phyloP scores from a whole-genome alignment of 169 alveolate genomes.

The Eimeria brunetti region DNA sequence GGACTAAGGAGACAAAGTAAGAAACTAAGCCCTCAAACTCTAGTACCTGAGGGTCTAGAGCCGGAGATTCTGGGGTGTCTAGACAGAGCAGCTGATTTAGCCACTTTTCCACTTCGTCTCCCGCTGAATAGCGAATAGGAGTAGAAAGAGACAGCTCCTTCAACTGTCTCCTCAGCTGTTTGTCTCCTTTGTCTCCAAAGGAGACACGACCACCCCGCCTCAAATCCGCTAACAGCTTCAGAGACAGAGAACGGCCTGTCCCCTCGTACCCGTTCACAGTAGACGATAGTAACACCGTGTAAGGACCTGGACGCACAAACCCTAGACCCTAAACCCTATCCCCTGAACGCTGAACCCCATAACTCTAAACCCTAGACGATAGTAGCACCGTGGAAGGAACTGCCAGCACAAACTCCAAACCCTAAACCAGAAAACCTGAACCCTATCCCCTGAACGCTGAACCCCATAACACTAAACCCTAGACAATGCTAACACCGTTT shows the following conservation, averaged over 20 bases:
- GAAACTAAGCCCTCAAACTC: not conserved
- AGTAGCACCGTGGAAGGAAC: not conserved
- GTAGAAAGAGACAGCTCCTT: conserved; percentile 92
- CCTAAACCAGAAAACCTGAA: not conserved
- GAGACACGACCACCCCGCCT: conserved; percentile 80
- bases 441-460: not conserved
- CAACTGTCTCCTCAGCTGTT: not conserved
- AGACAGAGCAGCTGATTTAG: conserved; percentile 96
- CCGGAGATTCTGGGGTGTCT: conserved; percentile 93
- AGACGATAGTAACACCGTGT: conserved; percentile 97
- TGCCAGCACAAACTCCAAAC: too few relatives aligned
- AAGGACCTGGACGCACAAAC: conserved; percentile 88
- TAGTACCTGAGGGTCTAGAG: not conserved
- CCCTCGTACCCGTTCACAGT: conserved; percentile 99
- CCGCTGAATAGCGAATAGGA: conserved; percentile 98
- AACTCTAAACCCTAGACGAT: not conserved
- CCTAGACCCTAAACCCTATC: not conserved
- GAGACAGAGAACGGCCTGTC: conserved; percentile 99
- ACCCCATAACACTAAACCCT: conserved; percentile 3
- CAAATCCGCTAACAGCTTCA: conserved; percentile 96
- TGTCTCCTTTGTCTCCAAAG: not conserved
- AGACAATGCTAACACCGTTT: not conserved
- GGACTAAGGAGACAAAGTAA: not conserved
- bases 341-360: not conserved
- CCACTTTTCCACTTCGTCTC: conserved; percentile 99